Base-by-base conservation (phyloP, 1,139 yeast genomes). In the Candida albicans region DNA sequence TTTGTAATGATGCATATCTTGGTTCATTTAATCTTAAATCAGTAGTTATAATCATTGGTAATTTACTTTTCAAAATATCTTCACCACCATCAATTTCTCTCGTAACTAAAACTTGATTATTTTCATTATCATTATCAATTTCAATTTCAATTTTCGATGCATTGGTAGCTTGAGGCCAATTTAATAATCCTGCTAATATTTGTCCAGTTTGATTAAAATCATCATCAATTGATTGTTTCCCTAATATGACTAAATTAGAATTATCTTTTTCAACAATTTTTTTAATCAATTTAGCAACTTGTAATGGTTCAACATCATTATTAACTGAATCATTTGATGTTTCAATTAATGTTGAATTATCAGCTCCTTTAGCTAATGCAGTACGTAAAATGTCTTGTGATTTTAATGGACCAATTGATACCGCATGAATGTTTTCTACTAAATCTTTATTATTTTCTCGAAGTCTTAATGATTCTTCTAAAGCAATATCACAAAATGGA, bases 101-200 rank as follows among this genome's bases (percentile, higher is more conserved):
- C 35, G 95, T 87, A 24, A 93, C 95, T 33, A 78, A 77, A 27
- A 89, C 85, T 43, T 67, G 65, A 18, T 18, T 18, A 18, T 18
- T 18, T 43, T 67, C 65, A 18, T 18, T 18, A 18, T 18, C 5
- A 43, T 67, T 65, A 41, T 78, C 82, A 26, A 79, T 81, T 27
- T 35, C 26, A 25, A 88, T 63, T 43, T 77, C 87, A 30, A 93
- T 95, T 65, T 89, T 87, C 40, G 96, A 85, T 8, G 98, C 99
- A 62, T 90, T 88, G 37, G 97, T 91, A 31, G 97, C 98, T 67
- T 93, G 99, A 13, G 98, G 96, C 99, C 99, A 93, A 58, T 84
- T 81, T 65, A 93, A 77, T 52, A 93, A 72, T 7, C 97, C 98
- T 2, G 97, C 98, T 47, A 93, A 78, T 82, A 93, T 88, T 67